Evolutionary conservation across 495 filamentous ascomycete species (phyloP).

Genomic region (Xylaria flabelliformis): DNA sequence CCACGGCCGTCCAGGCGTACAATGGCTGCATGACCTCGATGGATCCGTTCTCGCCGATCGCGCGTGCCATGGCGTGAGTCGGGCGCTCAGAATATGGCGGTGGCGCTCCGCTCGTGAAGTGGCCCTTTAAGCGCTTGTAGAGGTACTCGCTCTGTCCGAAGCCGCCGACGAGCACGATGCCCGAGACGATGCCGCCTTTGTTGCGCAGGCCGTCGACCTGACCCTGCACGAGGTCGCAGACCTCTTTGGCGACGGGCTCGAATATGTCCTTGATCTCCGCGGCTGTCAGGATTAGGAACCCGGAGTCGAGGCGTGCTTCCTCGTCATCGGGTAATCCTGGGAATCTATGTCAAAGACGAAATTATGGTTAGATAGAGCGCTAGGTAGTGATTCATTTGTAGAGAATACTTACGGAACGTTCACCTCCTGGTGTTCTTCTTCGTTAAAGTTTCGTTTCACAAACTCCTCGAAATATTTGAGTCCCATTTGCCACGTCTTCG

Average conservation of each 20-base stretch:
- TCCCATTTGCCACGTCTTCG: slow-evolving; percentile 76
- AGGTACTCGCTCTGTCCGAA: slow-evolving; percentile 74
- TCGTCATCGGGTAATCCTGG: slow-evolving; percentile 74
- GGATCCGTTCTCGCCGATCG: slow-evolving; percentile 49
- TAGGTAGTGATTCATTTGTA: background rate
- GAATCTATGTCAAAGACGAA: slow-evolving; percentile 49
- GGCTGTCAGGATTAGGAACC: slow-evolving; percentile 67
- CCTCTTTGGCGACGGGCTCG: slow-evolving; percentile 68
- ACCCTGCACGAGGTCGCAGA: slow-evolving; percentile 64
- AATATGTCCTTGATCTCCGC: slow-evolving; percentile 68
- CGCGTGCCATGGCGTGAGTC: slow-evolving; percentile 56
- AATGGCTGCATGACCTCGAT: slow-evolving; percentile 80
- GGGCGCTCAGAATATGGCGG: slow-evolving; percentile 72
- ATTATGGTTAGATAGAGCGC: background rate
- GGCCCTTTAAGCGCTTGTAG: slow-evolving; percentile 66
- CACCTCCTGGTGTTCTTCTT: slow-evolving; percentile 71
- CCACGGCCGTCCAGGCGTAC: slow-evolving; percentile 80
- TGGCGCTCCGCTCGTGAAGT: slow-evolving; percentile 68
- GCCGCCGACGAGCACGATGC: slow-evolving; percentile 72
- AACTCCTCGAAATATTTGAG: slow-evolving; percentile 70
- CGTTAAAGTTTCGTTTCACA: slow-evolving; percentile 76
- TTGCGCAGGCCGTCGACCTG: slow-evolving; percentile 65
- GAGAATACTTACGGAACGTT: slow-evolving; percentile 63
- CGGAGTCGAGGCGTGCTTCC: slow-evolving; percentile 64
- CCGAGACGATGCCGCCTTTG: slow-evolving; percentile 68